Evolutionary conservation across 148 eudicot species (phyloP), one percentile per base, ranked within the genome.

Genomic region (Bassia scoparia): DNA sequence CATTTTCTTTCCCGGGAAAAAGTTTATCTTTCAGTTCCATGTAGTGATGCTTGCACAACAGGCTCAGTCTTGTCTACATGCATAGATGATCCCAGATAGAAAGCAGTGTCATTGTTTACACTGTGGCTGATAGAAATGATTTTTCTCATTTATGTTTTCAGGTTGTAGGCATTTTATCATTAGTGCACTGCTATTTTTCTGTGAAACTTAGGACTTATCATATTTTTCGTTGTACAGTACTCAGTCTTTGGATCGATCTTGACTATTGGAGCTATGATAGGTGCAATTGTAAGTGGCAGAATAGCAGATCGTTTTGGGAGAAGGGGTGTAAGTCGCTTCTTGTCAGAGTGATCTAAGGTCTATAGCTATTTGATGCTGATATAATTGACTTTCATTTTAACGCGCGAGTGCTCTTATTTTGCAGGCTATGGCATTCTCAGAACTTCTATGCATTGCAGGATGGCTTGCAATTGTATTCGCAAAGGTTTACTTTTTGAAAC

Each of bases 351-450:
- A 35, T 71, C 46, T n/a, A 12, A 33, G 16, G 29, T 17, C 9
- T 21, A 38, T 23, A 59, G 27, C 15, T 54, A 44, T 43, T 44
- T 43, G n/a, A n/a, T n/a, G 0, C 30, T 61, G 34, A 11, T 41
- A 6, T 8, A 7, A 18, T 67, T n/a, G n/a, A 56, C 14, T 55
- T 50, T 20, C 37, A 30, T 48, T 56, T 38, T 73, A 34, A 68
- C 27, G 44, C 37, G 56, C 52, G 13, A 18, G 16, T 46, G n/a
- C 48, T 72, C 56, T 49, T 52, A 49, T 67, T 21, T 62, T 71
- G 68, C 83, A 90, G 97, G 76, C 89, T 48, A 89, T 92, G 92
- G 88, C 79, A 73, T 71, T 89, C 34, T 82, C 95, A 11, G 77
- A 92, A 63, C 78, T 89, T 68, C 83, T 86, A 48, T 86, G 85